Evolutionary conservation across 2,329 filamentous ascomycete species (phyloP).

Genomic region (Ascochyta rabiei): DNA sequence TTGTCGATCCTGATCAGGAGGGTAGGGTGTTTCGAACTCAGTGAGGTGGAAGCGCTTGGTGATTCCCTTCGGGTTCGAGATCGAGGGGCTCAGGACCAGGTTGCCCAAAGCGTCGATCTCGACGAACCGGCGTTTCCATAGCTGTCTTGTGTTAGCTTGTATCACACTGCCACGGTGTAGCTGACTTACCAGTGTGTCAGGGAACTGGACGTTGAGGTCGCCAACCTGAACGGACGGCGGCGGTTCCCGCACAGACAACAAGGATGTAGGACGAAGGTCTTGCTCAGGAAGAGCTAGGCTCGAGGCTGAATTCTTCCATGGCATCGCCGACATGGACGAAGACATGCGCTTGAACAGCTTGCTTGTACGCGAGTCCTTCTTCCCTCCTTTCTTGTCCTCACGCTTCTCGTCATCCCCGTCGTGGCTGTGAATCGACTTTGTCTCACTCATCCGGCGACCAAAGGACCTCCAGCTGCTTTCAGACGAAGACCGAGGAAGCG

Average conservation of each 20-base stretch:
- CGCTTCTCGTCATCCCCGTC: slow-evolving; percentile 49
- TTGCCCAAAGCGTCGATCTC: slow-evolving; percentile 84
- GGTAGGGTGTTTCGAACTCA: slow-evolving; percentile 79
- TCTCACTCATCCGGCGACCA: slow-evolving; percentile 47
- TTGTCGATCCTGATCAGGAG: slow-evolving; percentile 88
- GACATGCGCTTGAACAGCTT: slow-evolving; percentile 72
- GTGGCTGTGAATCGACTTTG: slow-evolving; percentile 36
- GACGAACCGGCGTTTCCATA: slow-evolving; percentile 94
- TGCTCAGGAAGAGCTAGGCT: slow-evolving; percentile 50
- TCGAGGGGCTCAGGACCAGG: slow-evolving; percentile 76
- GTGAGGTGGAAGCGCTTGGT: slow-evolving; percentile 84
- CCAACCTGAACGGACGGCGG: slow-evolving; percentile 73
- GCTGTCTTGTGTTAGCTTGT: slow-evolving; percentile 42
- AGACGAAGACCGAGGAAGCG: slow-evolving; percentile 47
- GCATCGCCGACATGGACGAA: slow-evolving; percentile 59
- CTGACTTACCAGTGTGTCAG: slow-evolving; percentile 73
- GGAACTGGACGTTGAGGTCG: slow-evolving; percentile 96
- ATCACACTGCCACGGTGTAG: background rate
- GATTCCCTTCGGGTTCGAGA: slow-evolving; percentile 66
- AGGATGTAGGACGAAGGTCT: slow-evolving; percentile 31
- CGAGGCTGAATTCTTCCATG: slow-evolving; percentile 56
- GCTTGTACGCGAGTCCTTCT: slow-evolving; percentile 62
- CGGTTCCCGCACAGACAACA: slow-evolving; percentile 47
- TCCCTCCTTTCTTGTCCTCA: slow-evolving; percentile 57
- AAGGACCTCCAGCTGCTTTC: slow-evolving; percentile 49